phyloP scores from a whole-genome alignment of 148 eudicot genomes.

The Chenopodium album region DNA sequence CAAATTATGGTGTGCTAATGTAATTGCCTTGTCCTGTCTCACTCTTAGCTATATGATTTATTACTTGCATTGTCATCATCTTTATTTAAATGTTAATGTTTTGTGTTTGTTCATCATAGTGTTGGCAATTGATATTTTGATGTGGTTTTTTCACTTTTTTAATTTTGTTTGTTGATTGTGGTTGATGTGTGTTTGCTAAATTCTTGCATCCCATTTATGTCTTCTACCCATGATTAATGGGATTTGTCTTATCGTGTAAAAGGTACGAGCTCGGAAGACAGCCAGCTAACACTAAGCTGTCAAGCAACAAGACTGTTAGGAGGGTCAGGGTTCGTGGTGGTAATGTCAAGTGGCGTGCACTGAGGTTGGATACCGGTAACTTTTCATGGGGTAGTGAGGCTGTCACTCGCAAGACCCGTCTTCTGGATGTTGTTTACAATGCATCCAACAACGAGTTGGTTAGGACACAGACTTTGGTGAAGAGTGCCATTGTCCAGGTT shows the following conservation, averaged over 20 bases:
- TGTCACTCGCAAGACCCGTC: constrained; percentile 67
- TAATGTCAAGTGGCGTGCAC: constrained; percentile 85
- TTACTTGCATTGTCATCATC: too few species aligned
- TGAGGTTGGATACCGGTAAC: constrained; percentile 88
- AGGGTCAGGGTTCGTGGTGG: constrained; percentile 84
- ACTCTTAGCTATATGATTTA: too few species aligned
- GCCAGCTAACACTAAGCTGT: constrained; percentile 84
- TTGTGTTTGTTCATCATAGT: too few species aligned
- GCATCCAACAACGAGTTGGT: constrained; percentile 92
- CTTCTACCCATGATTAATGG: background rate
- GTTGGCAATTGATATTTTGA: too few species aligned
- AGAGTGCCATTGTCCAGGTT: constrained; percentile 81
- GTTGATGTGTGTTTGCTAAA: background rate
- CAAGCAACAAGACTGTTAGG: constrained; percentile 73
- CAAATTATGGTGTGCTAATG: too few species aligned
- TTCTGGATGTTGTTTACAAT: constrained; percentile 86
- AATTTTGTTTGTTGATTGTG: too few species aligned
- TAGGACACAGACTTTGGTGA: constrained; percentile 82
- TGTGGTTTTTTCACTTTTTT: too few species aligned
- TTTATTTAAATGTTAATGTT: too few species aligned
- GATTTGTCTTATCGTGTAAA: background rate
- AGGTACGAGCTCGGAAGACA: constrained; percentile 97
- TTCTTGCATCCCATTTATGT: background rate
- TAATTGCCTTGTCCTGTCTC: too few species aligned
- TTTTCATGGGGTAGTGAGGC: constrained; percentile 90